Evolutionary conservation across 305 asterid species (phyloP), one percentile per base, ranked within the genome.

Genomic region (Fraxinus velutina): DNA sequence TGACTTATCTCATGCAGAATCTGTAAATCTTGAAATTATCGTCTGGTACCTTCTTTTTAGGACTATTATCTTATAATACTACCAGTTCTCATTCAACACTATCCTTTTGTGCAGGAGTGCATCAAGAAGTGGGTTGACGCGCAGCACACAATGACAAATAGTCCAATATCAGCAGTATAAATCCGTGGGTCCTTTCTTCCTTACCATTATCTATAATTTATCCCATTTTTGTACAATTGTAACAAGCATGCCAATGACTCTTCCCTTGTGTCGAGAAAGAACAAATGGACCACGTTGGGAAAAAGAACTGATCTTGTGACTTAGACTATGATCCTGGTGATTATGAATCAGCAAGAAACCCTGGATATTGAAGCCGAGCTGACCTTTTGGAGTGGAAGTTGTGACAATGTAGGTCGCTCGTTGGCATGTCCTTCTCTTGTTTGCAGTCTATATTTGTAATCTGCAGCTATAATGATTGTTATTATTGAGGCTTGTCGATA

Each of bases 381-480:
- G 90, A 87, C 92, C 85, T 86, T 87, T 87, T 86, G 86, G 92
- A 87, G 90, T 87, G 90, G 86, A 90, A 85, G 89, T 89, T 86
- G 83, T 89, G 92, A 87, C 88, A 89, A 96, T 92, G 91, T 92
- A 90, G 97, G 91, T 91, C 86, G 91, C 80, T 75, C 50, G 84
- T 83, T 87, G 90, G 89, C 87, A 80, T 85, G 81, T 86, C 86
- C 88, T 85, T 85, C 84, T 86, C 79, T 84, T 85, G 90, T 89
- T 86, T 88, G 93, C 95, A 89, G 93, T 88, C 88, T 90, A 84
- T 89, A 90, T 91, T 92, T 90, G 89, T 89, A 88, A 88, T 87
- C 91, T 89, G 98, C 97, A 90, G 92, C 88, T 90, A 92, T 91
- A 90, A 97, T 92, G 94, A 82, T 87, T 90, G 83, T 78, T 87